Percentiles rank a stretch among this genome's conserved stretches.
Evolutionary conservation across 768 basidiomycete species (phyloP).

Genomic region (Rhizopogon vesiculosus): DNA sequence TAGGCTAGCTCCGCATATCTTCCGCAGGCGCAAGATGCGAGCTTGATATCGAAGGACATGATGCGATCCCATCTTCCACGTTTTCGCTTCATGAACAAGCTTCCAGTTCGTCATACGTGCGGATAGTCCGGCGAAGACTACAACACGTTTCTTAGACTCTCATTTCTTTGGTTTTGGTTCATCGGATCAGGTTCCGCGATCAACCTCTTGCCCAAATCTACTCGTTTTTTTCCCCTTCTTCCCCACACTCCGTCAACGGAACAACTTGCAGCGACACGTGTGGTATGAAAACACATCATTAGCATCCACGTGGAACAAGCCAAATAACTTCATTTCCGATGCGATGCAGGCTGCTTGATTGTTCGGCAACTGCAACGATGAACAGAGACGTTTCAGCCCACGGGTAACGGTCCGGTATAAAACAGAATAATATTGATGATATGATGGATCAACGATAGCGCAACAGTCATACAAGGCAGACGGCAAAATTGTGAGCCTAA

Average conservation of each 20-base stretch:
- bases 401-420: constrained; percentile 12
- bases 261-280: constrained; percentile 6
- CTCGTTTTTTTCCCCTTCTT: constrained; percentile 5
- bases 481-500: constrained; percentile 20
- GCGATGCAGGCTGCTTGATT: not conserved
- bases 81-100: not conserved
- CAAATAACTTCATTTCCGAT: not conserved
- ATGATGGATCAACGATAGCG: constrained; percentile 5
- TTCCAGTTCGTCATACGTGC: not conserved
- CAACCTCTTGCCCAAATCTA: constrained; percentile 2
- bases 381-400: constrained; percentile 9
- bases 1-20: constrained; percentile 5
- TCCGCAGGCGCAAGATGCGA: not conserved
- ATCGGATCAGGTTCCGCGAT: constrained; percentile 19
- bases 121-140: constrained; percentile 7
- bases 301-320: constrained; percentile 5
- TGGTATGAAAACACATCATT: constrained; percentile 1
- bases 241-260: constrained; percentile 16
- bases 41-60: not conserved
- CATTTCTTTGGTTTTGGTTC: constrained; percentile 1
- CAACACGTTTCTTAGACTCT: constrained; percentile 4
- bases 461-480: constrained; percentile 23
- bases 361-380: not conserved
- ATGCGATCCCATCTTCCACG: not conserved
- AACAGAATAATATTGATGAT: constrained; percentile 6